Conservation (phyloP, 2,329 filamentous ascomycete species). For the Beauveria asiatica region DNA sequence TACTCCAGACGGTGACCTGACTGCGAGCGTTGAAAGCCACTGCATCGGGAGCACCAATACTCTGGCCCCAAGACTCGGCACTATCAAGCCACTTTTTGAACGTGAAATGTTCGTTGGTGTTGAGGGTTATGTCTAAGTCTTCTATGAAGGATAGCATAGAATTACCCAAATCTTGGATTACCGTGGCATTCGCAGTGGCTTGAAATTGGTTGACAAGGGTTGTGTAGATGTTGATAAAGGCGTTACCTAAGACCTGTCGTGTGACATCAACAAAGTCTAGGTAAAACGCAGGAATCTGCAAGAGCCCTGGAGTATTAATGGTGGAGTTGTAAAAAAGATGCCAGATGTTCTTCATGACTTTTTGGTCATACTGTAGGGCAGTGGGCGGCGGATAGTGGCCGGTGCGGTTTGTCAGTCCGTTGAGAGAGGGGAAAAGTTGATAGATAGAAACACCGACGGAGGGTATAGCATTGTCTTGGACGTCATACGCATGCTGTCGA, state of each 20-base stretch:
- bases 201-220: not conserved
- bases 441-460: not conserved
- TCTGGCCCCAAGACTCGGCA: slow-evolving; percentile 25
- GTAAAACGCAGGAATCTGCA: not conserved
- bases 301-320: not conserved
- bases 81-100: slow-evolving; percentile 32
- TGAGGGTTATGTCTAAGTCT: not conserved
- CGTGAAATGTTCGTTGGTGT: slow-evolving; percentile 25
- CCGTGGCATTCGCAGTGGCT: not conserved
- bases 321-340: not conserved
- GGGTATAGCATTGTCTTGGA: not conserved
- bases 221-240: not conserved
- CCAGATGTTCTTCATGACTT: not conserved
- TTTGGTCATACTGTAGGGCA: not conserved
- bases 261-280: slow-evolving; percentile 6
- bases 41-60: slow-evolving; percentile 10
- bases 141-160: not conserved
- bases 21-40: slow-evolving; percentile 35
- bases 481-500: not conserved
- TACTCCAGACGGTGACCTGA: slow-evolving; percentile 43
- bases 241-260: not conserved
- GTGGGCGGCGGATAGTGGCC: not conserved
- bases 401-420: not conserved
- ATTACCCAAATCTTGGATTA: not conserved
- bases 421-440: not conserved